Conservation (phyloP, 805 yeast species). For the Starmerella geochares region DNA sequence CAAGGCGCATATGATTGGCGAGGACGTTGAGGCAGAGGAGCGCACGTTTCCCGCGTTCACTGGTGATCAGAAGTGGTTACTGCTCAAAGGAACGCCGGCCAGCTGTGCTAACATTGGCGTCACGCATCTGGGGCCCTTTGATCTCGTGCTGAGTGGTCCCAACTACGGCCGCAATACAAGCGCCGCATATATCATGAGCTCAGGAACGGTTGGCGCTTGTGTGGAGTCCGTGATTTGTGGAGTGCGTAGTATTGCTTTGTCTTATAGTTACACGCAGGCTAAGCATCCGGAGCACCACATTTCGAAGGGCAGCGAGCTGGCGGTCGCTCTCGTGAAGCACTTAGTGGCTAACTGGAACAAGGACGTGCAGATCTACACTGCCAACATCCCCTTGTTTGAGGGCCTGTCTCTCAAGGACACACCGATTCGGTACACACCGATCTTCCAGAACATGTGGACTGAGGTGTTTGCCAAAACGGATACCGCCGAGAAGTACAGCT, state of each 20-base stretch:
- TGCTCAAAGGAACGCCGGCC: slow-evolving; percentile 91
- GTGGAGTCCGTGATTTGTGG: slow-evolving; percentile 76
- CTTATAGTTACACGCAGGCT: slow-evolving; percentile 63
- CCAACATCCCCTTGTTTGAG: slow-evolving; percentile 69
- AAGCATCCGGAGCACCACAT: slow-evolving; percentile 43
- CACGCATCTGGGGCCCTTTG: slow-evolving; percentile 58
- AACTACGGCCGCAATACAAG: slow-evolving; percentile 90
- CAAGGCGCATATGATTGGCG: slow-evolving; percentile 72
- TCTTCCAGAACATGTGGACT: slow-evolving; percentile 71
- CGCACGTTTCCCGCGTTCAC: slow-evolving; percentile 41
- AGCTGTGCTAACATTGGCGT: slow-evolving; percentile 87
- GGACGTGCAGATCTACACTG: slow-evolving; percentile 60
- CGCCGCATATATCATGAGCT: slow-evolving; percentile 75
- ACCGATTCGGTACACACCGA: slow-evolving; percentile 62
- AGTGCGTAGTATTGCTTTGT: slow-evolving; percentile 61
- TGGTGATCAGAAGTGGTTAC: slow-evolving; percentile 45
- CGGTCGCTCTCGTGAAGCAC: slow-evolving; percentile 54
- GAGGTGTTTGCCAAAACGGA: slow-evolving; percentile 40
- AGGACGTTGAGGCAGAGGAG: slow-evolving; percentile 35
- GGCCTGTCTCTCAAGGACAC: slow-evolving; percentile 45
- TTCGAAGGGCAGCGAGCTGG: slow-evolving; percentile 54
- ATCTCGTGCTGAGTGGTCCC: slow-evolving; percentile 87
- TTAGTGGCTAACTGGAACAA: slow-evolving; percentile 50
- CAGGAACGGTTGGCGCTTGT: slow-evolving; percentile 96
- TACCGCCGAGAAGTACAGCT: slow-evolving; percentile 38